phyloP scores from a whole-genome alignment of 306 rosid genomes.

The Glycyrrhiza uralensis region DNA sequence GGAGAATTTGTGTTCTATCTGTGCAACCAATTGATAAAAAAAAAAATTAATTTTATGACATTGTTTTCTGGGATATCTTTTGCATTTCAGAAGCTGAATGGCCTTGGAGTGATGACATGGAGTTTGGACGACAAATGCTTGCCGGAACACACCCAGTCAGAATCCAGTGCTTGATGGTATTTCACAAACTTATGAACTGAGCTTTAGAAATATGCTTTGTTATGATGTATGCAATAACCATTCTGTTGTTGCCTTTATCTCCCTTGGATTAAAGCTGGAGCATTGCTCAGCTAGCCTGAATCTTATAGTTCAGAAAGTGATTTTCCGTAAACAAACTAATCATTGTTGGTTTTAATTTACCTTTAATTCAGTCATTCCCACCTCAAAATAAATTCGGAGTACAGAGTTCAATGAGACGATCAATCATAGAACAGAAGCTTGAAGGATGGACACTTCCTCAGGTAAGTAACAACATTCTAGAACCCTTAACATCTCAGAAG shows the following conservation, averaged over 20 bases:
- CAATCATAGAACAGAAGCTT: conserved; percentile 52
- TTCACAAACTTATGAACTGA: neutral
- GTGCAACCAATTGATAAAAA: neutral
- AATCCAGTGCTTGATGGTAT: conserved; percentile 53
- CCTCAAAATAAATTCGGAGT: conserved; percentile 47
- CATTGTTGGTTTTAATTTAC: neutral
- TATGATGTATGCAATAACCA: neutral
- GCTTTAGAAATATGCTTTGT: neutral
- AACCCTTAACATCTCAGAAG: neutral
- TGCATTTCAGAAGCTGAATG: conserved; percentile 41
- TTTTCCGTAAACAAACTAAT: too few relatives aligned
- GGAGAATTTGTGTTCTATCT: neutral
- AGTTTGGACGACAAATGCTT: conserved; percentile 78
- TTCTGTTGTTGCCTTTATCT: neutral
- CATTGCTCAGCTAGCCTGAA: neutral
- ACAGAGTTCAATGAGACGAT: conserved; percentile 39
- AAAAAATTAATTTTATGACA: neutral
- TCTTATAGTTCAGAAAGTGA: too few relatives aligned
- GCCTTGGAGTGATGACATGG: conserved; percentile 68
- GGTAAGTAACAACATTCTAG: conserved; percentile 28
- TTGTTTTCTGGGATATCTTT: neutral
- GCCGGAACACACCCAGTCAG: conserved; percentile 72
- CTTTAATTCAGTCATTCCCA: conserved; percentile 58
- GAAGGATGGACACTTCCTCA: conserved; percentile 53
- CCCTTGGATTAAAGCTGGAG: neutral